Base-by-base conservation (phyloP, 2,329 filamentous ascomycete genomes). In the Gyromitra esculenta region DNA sequence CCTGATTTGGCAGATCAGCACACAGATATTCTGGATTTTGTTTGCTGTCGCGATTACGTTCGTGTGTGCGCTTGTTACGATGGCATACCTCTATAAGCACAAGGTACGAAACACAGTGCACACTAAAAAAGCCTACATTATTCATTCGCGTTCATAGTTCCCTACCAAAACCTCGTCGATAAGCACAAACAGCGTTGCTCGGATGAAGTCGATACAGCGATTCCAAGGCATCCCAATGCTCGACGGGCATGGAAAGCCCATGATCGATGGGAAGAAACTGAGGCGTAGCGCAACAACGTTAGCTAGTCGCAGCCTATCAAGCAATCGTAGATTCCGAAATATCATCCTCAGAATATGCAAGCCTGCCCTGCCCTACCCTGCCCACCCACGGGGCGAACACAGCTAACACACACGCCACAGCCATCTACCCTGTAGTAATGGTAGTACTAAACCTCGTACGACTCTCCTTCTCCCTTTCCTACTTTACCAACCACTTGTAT, bases 21-120 rank as follows among this genome's bases (percentile, higher is more conserved):
- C 79, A 15, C 79, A 80, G 45, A 41, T 80, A 15, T 57, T 80
- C 13, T 80, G 79, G 79, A 80, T 80, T 31, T 37, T 80, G 1
- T 59, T 80, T 13, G 78, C 79, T 2, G 79, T 80, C 21, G 72
- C 73, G 5, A 73, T 79, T 8, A 80, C 79, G n/a, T 35, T n/a
- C n/a, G 15, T 66, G 0, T 69, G 45, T 68, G 79, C 77, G 39
- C 45, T 62, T 60, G 67, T 69, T 48, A 79, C 79, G 0, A 71
- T 78, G 8, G 75, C 50, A 6, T 79, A 80, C 35, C 65, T 80
- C 1, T 80, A 80, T 15, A 78, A 72, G 39, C 79, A 80, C 48
- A 80, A 80, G 25, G 73, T 57, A 21, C 31, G 63, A 18, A 43
- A 35, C 48, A 52, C 25, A 37, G 41, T 18, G 39, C 15, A 31